Base-by-base conservation (phyloP, 768 basidiomycete genomes). In the Kondoa subrosea region DNA sequence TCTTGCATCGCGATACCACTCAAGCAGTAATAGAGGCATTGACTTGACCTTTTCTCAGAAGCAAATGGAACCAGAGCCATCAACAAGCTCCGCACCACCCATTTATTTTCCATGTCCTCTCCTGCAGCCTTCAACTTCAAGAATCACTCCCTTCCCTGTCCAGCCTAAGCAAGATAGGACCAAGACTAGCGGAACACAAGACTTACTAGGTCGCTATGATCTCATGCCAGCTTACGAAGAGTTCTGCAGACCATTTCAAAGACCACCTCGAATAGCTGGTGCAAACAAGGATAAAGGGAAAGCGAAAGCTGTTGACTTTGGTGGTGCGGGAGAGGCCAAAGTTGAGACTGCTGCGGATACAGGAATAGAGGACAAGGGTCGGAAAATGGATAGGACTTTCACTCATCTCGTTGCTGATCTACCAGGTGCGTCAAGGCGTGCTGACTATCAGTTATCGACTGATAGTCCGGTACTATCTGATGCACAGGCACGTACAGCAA, bases 341-440 rank as follows among this genome's bases (percentile, higher is more conserved):
- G 57, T 2, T 26, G 66, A 17, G 32, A 4, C 58, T 25, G 58
- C 58, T 25, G 58, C 29, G 29, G 58, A 25, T 15, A 25, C 15
- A 25, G 1, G 68, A 34, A 14, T 70, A 71, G 61, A 65, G 56
- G 26, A 71, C 70, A 26, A 57, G 63, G 34, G 40, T 64, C 25
- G 70, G 66, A 67, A 62, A 33, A 73, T 74, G 70, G 72, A 74
- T 27, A 74, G 71, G 59, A 34, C 62, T n/a, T 74, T 71, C 61
- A 34, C 68, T 3, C 68, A 70, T 50, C 59, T 74, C 40, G 62
- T 74, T 8, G 66, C 33, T 2, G 74, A 74, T 64, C 67, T 74
- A 14, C 71, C 72, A 32, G 74, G 74, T 74, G 1, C 27, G 71
- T 60, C 21, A 1, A 56, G n/a, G 3, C 56, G 26, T 56, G 60